phyloP scores from a whole-genome alignment of 306 rosid genomes.

The Ormosia semicastrata region DNA sequence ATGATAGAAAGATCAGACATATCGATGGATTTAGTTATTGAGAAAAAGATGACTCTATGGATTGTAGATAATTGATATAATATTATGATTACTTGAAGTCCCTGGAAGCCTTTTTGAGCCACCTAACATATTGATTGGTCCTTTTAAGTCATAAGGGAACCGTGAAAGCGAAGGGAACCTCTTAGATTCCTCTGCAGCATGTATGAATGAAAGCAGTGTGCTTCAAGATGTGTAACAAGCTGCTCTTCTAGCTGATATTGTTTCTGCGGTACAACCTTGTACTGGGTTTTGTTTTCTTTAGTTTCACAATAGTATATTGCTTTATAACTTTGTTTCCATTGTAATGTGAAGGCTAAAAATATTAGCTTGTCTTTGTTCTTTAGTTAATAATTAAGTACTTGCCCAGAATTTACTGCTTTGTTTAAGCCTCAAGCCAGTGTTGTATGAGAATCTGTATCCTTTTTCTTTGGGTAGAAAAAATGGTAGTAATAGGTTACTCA shows the following conservation, averaged over 20 bases:
- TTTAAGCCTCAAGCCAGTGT: no score
- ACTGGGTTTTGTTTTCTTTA: neutral
- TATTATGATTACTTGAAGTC: conserved; percentile 5
- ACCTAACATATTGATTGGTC: neutral
- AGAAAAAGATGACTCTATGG: conserved; percentile 16
- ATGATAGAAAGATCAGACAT: neutral
- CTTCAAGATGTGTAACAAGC: neutral
- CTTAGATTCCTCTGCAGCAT: neutral
- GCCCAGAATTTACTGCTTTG: no score
- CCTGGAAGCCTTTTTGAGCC: conserved; percentile 7
- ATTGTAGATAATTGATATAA: neutral
- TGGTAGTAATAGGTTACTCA: no score
- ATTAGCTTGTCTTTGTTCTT: neutral
- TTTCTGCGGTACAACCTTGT: neutral
- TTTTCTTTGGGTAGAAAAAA: no score
- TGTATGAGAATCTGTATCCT: no score
- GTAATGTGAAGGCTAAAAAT: neutral
- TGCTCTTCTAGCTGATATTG: neutral
- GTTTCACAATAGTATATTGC: neutral
- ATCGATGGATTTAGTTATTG: neutral
- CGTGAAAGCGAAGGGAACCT: neutral
- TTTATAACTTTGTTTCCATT: neutral
- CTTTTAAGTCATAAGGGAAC: neutral
- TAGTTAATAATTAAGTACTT: no score
- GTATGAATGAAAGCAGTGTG: neutral